These are phyloP conservation scores for Basidiobolus meristosporus DNA, from an alignment of 371 early-diverging fungal genomes.

Conservation along the genomic window DNA sequence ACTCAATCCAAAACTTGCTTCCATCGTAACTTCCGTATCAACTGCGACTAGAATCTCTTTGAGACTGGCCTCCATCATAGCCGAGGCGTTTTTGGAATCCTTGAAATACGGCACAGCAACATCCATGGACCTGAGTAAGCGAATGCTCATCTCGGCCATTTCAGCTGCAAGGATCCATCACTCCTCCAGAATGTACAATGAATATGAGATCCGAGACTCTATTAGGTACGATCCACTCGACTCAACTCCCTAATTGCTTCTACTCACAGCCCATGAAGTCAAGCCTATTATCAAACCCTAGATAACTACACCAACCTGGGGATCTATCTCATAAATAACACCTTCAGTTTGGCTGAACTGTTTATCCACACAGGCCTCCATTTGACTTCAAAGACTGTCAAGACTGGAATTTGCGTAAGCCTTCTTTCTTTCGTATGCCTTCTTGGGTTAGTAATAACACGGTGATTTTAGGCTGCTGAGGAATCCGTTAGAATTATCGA, in stretches of 20 bases:
- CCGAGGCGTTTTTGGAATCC: constrained; percentile 31
- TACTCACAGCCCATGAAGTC: no score
- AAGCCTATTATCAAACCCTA: constrained; percentile 32
- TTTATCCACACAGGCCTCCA: constrained; percentile 62
- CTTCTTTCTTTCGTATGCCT: no score
- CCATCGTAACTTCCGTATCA: constrained; percentile 14
- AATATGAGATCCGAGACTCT: no score
- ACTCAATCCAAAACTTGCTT: constrained; percentile 8
- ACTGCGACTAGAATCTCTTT: constrained; percentile 18
- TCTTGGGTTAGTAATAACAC: no score
- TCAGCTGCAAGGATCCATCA: constrained; percentile 38
- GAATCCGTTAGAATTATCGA: constrained; percentile 77
- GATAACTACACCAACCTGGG: constrained; percentile 50
- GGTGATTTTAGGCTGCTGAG: no score
- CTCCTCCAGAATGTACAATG: no score
- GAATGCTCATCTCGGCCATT: constrained; percentile 27
- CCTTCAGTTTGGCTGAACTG: constrained; percentile 61
- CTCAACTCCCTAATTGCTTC: no score
- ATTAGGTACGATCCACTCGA: no score
- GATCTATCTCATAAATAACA: constrained; percentile 41
- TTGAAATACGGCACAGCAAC: constrained; percentile 35
- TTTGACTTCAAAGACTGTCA: constrained; percentile 45
- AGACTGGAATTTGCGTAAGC: constrained; percentile 42
- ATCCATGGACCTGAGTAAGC: constrained; percentile 29
- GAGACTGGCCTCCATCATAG: constrained; percentile 14